Base-by-base conservation (phyloP, 352 stramenopile species). In the Phytophthora pini region DNA sequence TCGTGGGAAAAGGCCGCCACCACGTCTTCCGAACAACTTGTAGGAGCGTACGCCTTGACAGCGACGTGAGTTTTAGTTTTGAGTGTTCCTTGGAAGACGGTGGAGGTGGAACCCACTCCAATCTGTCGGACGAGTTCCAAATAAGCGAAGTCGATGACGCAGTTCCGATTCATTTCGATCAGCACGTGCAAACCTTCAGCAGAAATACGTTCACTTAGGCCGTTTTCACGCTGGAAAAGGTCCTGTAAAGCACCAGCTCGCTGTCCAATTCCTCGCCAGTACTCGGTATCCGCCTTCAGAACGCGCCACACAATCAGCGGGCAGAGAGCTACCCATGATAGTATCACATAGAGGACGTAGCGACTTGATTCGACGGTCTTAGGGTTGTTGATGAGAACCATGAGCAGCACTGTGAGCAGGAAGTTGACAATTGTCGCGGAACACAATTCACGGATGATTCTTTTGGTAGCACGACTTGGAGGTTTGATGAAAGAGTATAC, bases 101-200 rank as follows among this genome's bases (percentile, higher is more conserved):
- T 66, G 0, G 73, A 71, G 10, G 47, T 76, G 0, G 59, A 59
- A 0, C 74, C 78, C 10, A 67, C 56, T 7, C 72, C 76, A 48
- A 85, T 62, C 24, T 67, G 65, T 3, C 55, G 50, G 22, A 65
- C 46, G 12, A 87, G 45, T 8, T 79, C 61, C 27, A 87, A 44
- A 44, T 83, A 81, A 6, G 76, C 76, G 61, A 88, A 88, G 36
- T 88, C 79, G 22, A 88, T 82, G 34, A 88, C 62, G 48, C 71
- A 66, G 26, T 83, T 85, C 8, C 73, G 73, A 26, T 87, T 77
- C 69, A 82, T 74, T 43, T 86, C 77, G 47, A 87, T 85, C 10
- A 85, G 54, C 10, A 79, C 43, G 41, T 88, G 76, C 0, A 88
- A 58, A 22, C 70, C 76, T 40, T 82, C 38, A 5, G 73, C 74